Evolutionary conservation across 306 rosid species (phyloP), one percentile per base, ranked within the genome.

Genomic region (Parietaria judaica): DNA sequence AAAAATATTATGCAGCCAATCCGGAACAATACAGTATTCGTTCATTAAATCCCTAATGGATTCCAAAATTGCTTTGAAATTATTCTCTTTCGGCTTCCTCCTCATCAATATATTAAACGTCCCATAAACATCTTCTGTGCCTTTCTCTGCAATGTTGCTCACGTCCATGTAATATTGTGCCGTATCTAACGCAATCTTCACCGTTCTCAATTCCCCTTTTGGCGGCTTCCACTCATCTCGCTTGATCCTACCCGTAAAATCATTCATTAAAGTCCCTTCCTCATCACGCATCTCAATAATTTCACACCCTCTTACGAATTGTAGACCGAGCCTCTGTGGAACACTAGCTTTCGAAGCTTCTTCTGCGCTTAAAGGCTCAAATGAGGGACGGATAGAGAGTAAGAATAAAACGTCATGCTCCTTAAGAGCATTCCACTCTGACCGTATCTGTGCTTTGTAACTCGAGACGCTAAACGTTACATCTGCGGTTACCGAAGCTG

Each of bases 101-200:
- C 99, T 84, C 94, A 88, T 82, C 78, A 92, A 76, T 68, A 92
- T 72, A 73, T 92, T 84, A 71, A 92, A 92, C 37, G 99, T 72
- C 71, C 96, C 89, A 69, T 92, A 92, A 65, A 86, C 96, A 88
- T 92, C 99, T 17, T 88, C 99, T 64, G 78, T 60, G 48, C 96
- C 96, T 74, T 81, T 84, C 71, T 89, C 89, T 31, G 99, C 99
- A 72, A 84, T 92, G 71, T 81, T 83, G 71, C 71, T 81, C 64
- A 86, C 99, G 74, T 92, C 99, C 99, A 92, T 92, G 77, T 88
- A 79, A 78, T 92, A 92, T 48, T 92, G 99, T n/a, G 99, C 95
- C 45, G 99, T 84, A 79, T 92, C 99, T 70, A 92, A 82, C 73
- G 99, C 99, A 70, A 92, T 81, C 53, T 90, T 92, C 55, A 92